Base-by-base conservation (phyloP, 805 yeast species). In the Kodamaea restingae region DNA sequence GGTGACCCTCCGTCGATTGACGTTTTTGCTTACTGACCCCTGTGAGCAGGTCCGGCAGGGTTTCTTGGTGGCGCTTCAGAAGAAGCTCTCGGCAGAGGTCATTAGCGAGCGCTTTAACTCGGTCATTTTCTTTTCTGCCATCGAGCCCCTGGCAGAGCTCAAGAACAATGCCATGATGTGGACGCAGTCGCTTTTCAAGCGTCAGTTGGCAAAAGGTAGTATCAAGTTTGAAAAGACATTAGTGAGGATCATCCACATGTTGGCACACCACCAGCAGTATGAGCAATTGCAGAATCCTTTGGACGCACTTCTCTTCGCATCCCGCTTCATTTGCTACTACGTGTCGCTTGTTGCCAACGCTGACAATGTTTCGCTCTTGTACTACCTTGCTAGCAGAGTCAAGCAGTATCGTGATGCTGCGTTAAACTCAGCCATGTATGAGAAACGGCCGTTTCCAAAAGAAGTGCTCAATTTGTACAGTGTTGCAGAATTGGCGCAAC, bases 261-360 rank as follows among this genome's bases (percentile, higher is more conserved):
- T 88, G 27, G 77, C 93, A 0, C 95, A 86, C 54, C 90, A 86
- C 55, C 76, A 78, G 15, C 87, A 83, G 48, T 80, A 80, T 32
- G 44, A 70, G 15, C 74, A 67, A 4, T 62, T 70, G 11, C 52
- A 70, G 22, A 51, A 48, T 7, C 47, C 39, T 29, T 38, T 28
- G n/a, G 40, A 29, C 50, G 80, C 81, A 0, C 67, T 70, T 41
- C 57, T 65, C 0, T 80, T 77, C 48, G 80, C 84, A 0, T 51
- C 78, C 38, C 79, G 78, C 33, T 83, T 81, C 46, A 58, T 88
- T 21, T 49, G 75, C 1, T 83, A 76, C 56, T 83, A 70, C 43
- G 56, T 87, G 36, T 80, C 74, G 28, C 54, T 75, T 3, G 72
- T 87, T 33, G 81, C 82, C 0, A 77, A 71, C 2, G 71, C 74